Evolutionary conservation across 2,329 filamentous ascomycete genomes (phyloP), one percentile per base, ranked within the genome.

Genomic region (Pseudogymnoascus sp.): DNA sequence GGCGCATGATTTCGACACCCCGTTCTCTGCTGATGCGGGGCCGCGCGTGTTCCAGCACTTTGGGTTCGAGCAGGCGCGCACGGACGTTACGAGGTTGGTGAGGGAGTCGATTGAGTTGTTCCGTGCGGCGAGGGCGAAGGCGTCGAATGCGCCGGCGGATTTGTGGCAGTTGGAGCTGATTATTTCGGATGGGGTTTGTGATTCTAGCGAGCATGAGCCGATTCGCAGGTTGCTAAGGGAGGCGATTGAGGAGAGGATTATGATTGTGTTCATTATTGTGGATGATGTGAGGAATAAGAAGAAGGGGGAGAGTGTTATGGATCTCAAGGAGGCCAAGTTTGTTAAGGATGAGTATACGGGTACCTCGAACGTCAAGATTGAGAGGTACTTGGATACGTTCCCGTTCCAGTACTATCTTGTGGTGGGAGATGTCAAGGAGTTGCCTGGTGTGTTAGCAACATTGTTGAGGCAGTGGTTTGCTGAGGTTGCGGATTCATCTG

Each of bases 221-320:
- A 92, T 99, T 68, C 84, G 90, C 14, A 81, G 91, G 4, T 81
- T 97, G 21, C 85, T 99, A 10, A 83, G 94, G 8, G 88, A 93
- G 75, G 93, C 94, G 0, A 86, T 92, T 71, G 92, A 97, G 75
- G 91, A 97, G 76, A 83, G 92, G 14, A 95, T 99, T 73, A 97
- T 99, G 91, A 87, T 97, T 66, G 93, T 99, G 5, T 99, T 99
- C 74, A 91, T 99, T 70, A 89, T 99, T 70, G 91, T 99, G 72
- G 94, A 99, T 78, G 80, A 84, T 50, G 72, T 79, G 21, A 76
- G 76, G 64, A 75, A 75, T 23, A 78, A 80, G 67, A 79, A 80
- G 68, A 76, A 79, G 60, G 82, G 81, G 56, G 82, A 85, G 65
- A 89, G 86, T 70, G 95, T 99, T 65, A 77, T 97, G 70, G 92